phyloP scores from a whole-genome alignment of 108 stramenopile genomes.

The Aureococcus anophagefferens region DNA sequence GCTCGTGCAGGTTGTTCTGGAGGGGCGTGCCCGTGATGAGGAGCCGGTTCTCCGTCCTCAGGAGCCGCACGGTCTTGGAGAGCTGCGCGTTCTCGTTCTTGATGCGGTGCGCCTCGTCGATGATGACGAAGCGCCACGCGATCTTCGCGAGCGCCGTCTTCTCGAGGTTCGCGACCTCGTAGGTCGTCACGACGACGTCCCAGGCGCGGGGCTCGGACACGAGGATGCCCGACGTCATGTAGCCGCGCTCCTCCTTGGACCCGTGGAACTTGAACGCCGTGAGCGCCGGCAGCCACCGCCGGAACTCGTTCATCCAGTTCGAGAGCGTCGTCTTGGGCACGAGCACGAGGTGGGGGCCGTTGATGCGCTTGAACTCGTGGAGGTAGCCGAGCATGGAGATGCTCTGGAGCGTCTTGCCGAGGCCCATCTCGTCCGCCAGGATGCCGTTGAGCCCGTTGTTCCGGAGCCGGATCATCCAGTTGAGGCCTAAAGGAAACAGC shows the following conservation, averaged over 20 bases:
- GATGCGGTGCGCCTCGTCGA: conserved; percentile 97
- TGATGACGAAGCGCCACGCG: conserved; percentile 90
- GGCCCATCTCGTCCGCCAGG: conserved; percentile 91
- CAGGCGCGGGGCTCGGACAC: conserved; percentile 57
- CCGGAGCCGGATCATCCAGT: conserved; percentile 94
- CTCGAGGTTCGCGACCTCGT: conserved; percentile 88
- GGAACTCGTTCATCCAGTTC: conserved; percentile 97
- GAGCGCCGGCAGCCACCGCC: conserved; percentile 83
- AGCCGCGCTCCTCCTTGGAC: conserved; percentile 67
- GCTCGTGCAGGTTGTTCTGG: conserved; percentile 91
- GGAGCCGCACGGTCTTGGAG: conserved; percentile 68
- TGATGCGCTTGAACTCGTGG: conserved; percentile 37
- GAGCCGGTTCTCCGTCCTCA: conserved; percentile 77
- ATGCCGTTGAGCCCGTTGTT: conserved; percentile 87
- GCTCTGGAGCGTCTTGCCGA: conserved; percentile 89
- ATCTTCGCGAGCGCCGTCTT: conserved; percentile 61
- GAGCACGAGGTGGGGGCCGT: conserved; percentile 87
- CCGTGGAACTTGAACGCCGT: conserved; percentile 83
- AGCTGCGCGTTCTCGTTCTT: conserved; percentile 75
- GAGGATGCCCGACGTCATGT: conserved; percentile 20
- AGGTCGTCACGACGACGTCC: conserved; percentile 93
- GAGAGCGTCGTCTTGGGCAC: conserved; percentile 95
- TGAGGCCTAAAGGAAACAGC: too few relatives aligned
- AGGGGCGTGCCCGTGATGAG: conserved; percentile 97
- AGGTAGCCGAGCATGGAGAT: conserved; percentile 84